These are phyloP conservation scores for Globisporangium spiculum DNA, from an alignment of 352 stramenopile genomes.

Conservation along the genomic window DNA sequence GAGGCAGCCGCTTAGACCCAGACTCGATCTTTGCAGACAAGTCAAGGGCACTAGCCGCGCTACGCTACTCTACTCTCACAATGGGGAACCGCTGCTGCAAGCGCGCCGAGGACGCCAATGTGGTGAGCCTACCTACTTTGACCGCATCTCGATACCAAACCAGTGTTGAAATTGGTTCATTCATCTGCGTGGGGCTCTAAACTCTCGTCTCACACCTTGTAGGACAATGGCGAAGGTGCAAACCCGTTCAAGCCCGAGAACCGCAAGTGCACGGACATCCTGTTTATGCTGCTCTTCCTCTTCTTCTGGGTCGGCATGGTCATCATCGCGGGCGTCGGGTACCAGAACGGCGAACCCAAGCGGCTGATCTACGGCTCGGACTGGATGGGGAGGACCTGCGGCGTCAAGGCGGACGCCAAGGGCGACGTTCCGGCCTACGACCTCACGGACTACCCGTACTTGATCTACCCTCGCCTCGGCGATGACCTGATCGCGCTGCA, in stretches of 20 bases:
- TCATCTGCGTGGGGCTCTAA: neutral
- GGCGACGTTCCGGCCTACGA: constrained; percentile 55
- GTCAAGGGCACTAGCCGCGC: too few species aligned
- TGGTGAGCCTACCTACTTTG: neutral
- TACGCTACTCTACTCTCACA: neutral
- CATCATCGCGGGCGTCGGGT: constrained; percentile 59
- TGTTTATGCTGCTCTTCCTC: constrained; percentile 63
- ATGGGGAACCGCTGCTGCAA: constrained; percentile 31
- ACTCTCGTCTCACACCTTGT: neutral
- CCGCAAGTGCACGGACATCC: constrained; percentile 71
- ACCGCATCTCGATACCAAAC: neutral
- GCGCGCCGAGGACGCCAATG: constrained; percentile 10
- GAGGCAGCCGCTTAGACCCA: too few species aligned
- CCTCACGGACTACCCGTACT: constrained; percentile 58
- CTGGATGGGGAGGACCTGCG: constrained; percentile 71
- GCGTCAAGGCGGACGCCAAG: constrained; percentile 40
- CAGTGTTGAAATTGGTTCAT: neutral
- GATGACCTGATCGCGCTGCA: constrained; percentile 48
- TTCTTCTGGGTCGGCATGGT: constrained; percentile 64
- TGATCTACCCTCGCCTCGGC: constrained; percentile 65
- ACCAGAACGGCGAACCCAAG: constrained; percentile 67
- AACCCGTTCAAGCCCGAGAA: constrained; percentile 74
- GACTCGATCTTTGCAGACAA: too few species aligned
- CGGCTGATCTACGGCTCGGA: constrained; percentile 73
- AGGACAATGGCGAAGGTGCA: constrained; percentile 24